Base-by-base conservation (phyloP, 441 rosid genomes). In the Gossypium davidsonii region DNA sequence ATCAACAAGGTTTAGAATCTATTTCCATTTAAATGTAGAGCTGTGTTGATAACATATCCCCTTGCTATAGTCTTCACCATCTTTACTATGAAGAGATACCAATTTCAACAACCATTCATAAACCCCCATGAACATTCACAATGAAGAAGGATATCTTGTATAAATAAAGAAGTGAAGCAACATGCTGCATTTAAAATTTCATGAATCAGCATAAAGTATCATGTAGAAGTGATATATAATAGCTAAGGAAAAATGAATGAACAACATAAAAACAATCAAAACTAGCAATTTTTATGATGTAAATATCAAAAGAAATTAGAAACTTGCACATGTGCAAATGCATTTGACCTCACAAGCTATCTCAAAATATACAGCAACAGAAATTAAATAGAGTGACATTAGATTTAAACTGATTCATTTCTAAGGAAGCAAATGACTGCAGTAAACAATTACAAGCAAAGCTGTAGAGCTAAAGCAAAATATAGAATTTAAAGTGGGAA, bases 61-160 rank as follows among this genome's bases (percentile, higher is more conserved):
- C 64, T 49, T 11, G 12, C 86, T 78, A 79, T 77, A 79, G 46
- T 80, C 80, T 31, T 76, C 83, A 12, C 68, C 67, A 58, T 65
- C 80, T 49, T 75, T 71, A 49, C 57, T 48, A 37, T 65, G 70
- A 74, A 77, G 57, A 53, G 77, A 82, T 72, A 79, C 80, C 67
- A 78, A 57, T 73, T 77, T 74, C 79, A 79, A 73, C 68, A 80
- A 79, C 78, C 80, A 76, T 60, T 80, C 77, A 73, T 82, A 76
- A 75, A 48, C 61, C 23, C 81, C 79, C 83, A 78, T 75, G 75
- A 77, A 70, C 69, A 31, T 56, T 61, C 59, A 44, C 39, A 58
- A 37, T 34, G 58, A 49, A 37, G 2, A 56, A 71, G 52, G 28
- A 55, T 52, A 64, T 55, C 58, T 9, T 53, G 64, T 15, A 58